Evolutionary conservation across 139 green algal genomes (phyloP), one percentile per base, ranked within the genome.

Genomic region (Chlamydomonas sp.): DNA sequence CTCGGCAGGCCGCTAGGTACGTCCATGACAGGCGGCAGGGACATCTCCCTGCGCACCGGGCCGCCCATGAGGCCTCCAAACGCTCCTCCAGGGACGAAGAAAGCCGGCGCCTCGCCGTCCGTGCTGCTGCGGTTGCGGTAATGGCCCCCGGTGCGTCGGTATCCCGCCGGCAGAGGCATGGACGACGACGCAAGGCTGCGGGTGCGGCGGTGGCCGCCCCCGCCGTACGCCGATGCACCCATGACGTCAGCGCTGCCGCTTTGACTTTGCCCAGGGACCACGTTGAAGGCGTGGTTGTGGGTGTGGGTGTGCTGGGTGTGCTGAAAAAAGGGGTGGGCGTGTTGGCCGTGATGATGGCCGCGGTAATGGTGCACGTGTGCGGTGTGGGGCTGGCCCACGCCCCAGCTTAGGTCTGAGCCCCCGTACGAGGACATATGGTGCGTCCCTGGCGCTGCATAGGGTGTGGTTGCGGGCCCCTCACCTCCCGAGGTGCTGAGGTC

Each of bases 121-220:
- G 60, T 85, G 67, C 60, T 62, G 73, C 3, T 63, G 31, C 79
- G 60, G 64, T 49, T 49, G 31, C 31, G 31, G 31, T 49, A 49
- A 49, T 49, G 31, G 31, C 31, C 67, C 58, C 4, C 62, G 62
- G 9, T 73, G 66, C 31, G 79, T 20, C 4, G 80, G 80, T 5
- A 85, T 66, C 67, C 63, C 12, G 17, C 63, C 79, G n/a, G 69
- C 79, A 14, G n/a, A 59, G 80, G 61, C 80, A 57, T 69, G 64
- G 64, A 69, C 10, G 64, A 67, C 57, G 17, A 20, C 72, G 72
- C 57, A 12, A 49, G 69, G 69, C 69, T 76, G 69, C 31, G 16
- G 1, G 68, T 17, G 15, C 16, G 68, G 9, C 17, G 68, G 1
- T 49, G 15, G 12, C 17, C 10, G 68, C 1, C 1, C 31, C 17